These are phyloP conservation scores for Mrakia hoshinonis DNA, from an alignment of 768 basidiomycete species.

Conservation along the genomic window DNA sequence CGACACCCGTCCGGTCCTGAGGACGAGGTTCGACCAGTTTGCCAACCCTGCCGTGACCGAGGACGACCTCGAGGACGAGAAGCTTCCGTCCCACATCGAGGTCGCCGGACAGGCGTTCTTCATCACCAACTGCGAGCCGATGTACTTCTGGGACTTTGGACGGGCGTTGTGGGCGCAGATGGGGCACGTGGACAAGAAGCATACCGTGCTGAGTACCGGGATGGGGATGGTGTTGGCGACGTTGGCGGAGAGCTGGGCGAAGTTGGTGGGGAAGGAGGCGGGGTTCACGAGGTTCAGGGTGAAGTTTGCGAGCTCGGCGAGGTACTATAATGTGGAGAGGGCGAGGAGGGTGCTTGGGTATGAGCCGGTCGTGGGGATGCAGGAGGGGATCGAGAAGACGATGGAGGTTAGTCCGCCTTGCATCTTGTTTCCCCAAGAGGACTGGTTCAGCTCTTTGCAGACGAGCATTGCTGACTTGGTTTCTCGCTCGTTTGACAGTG, in stretches of 20 bases:
- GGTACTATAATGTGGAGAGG: slow-evolving; percentile 85
- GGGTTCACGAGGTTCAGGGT: slow-evolving; percentile 81
- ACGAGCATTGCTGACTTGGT: neutral
- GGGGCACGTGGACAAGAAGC: slow-evolving; percentile 51
- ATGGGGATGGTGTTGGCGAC: slow-evolving; percentile 65
- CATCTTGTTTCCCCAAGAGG: neutral
- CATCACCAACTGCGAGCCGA: slow-evolving; percentile 93
- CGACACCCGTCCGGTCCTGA: slow-evolving; percentile 51
- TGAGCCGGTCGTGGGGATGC: slow-evolving; percentile 77
- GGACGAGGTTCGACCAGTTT: slow-evolving; percentile 75
- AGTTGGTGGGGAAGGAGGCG: slow-evolving; percentile 66
- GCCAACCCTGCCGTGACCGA: slow-evolving; percentile 43
- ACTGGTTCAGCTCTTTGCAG: too few species aligned
- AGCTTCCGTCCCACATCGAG: slow-evolving; percentile 44
- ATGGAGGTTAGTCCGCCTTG: slow-evolving; percentile 1
- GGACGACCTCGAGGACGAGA: slow-evolving; percentile 48
- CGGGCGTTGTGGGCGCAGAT: slow-evolving; percentile 60
- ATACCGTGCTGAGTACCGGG: slow-evolving; percentile 51
- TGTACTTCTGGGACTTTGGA: slow-evolving; percentile 92
- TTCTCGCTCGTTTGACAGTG: slow-evolving; percentile 1
- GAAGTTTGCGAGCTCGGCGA: slow-evolving; percentile 62
- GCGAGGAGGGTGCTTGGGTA: slow-evolving; percentile 81
- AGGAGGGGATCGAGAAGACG: slow-evolving; percentile 66
- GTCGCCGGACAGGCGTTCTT: slow-evolving; percentile 92
- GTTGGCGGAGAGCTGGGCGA: slow-evolving; percentile 63